Conservation (phyloP, 441 rosid genomes). For the Euphorbia schlechtendalii region DNA sequence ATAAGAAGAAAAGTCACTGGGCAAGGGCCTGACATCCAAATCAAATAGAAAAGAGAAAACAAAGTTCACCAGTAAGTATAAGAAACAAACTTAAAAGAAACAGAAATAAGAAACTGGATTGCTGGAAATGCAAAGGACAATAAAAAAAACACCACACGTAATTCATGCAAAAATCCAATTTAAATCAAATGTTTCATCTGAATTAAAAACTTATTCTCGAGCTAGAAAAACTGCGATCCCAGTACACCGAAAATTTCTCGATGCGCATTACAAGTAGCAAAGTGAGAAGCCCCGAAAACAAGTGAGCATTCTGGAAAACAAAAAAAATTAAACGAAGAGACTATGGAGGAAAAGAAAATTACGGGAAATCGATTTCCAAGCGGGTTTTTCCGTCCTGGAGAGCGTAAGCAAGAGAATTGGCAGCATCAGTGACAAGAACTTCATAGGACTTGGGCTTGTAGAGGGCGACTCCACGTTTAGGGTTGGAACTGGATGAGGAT, state of each 20-base stretch:
- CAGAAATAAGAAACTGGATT: background rate
- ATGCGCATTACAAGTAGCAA: background rate
- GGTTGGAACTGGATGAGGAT: slow-evolving; percentile 29
- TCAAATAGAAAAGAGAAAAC: background rate
- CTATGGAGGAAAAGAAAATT: slow-evolving; percentile 14
- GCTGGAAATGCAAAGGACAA: background rate
- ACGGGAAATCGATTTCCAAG: slow-evolving; percentile 94
- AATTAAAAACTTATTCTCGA: background rate
- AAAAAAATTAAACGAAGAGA: slow-evolving; percentile 2
- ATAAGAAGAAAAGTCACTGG: slow-evolving; percentile 78
- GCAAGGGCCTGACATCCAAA: slow-evolving; percentile 66
- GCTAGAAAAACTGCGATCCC: background rate
- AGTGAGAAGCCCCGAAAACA: background rate
- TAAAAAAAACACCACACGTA: background rate
- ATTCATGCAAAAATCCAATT: background rate
- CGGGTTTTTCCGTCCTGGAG: slow-evolving; percentile 70
- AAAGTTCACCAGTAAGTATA: slow-evolving; percentile 3
- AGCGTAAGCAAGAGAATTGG: slow-evolving; percentile 63
- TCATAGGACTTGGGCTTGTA: slow-evolving; percentile 91
- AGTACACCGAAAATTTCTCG: background rate
- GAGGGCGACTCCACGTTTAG: slow-evolving; percentile 58
- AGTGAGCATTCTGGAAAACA: background rate
- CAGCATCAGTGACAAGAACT: slow-evolving; percentile 74
- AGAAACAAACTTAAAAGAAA: background rate
- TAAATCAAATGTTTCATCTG: background rate